phyloP scores from a whole-genome alignment of 176 grass and related monocot genomes.

The Metroxylon sagu region DNA sequence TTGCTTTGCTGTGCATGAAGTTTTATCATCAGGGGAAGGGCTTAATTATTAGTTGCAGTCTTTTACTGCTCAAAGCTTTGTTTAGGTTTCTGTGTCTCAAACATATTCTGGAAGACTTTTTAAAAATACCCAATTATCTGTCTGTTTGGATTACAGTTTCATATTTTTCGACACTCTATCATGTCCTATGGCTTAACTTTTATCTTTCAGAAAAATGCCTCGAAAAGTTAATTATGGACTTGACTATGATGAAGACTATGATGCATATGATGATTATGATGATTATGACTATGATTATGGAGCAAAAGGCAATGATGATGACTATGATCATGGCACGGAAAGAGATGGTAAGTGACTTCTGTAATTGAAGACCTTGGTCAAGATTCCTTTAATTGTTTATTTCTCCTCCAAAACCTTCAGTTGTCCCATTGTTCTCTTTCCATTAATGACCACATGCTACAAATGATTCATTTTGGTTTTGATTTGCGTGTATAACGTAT shows the following conservation, averaged over 20 bases:
- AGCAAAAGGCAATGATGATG: not conserved
- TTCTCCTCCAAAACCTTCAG: not conserved
- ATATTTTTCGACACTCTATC: too few species aligned
- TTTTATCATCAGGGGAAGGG: too few species aligned
- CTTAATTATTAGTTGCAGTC: too few species aligned
- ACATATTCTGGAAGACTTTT: too few species aligned
- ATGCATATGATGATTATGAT: conserved; percentile 44
- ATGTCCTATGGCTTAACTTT: conserved; percentile 2
- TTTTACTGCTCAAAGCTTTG: too few species aligned
- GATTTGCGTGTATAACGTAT: not conserved
- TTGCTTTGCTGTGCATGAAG: too few species aligned
- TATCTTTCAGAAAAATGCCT: conserved; percentile 50
- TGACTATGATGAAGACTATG: conserved; percentile 46
- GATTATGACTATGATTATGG: conserved; percentile 32
- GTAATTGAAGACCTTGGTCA: not conserved
- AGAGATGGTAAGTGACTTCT: conserved; percentile 29
- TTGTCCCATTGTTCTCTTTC: not conserved
- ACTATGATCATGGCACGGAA: conserved; percentile 14
- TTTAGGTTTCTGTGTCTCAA: too few species aligned
- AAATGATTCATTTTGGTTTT: not conserved
- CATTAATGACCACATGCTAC: too few species aligned
- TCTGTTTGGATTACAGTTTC: too few species aligned
- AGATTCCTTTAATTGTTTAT: not conserved
- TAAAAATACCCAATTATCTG: too few species aligned
- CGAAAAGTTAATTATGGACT: conserved; percentile 61